Conservation (phyloP, 2,329 filamentous ascomycete species). For the Cladosporium velox region DNA sequence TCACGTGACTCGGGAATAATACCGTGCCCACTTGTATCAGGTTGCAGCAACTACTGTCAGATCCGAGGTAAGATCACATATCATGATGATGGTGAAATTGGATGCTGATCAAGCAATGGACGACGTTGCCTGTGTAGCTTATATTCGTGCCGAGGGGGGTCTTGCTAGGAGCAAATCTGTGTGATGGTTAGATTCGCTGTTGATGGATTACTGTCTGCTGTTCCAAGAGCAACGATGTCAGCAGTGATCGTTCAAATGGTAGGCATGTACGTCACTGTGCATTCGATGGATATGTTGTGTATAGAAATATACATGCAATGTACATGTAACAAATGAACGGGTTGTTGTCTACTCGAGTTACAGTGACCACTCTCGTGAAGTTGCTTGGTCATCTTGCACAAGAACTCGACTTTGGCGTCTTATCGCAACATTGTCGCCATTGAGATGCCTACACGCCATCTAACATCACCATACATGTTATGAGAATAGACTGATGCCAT, state of each 20-base stretch:
- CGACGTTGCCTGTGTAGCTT: not conserved
- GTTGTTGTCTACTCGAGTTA: not conserved
- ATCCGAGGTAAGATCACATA: not conserved
- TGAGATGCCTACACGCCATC: not conserved
- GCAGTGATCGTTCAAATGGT: not conserved
- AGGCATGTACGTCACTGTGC: not conserved
- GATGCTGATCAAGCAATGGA: not conserved
- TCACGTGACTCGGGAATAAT: not conserved
- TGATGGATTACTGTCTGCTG: not conserved
- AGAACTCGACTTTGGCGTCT: not conserved
- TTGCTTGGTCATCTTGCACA: not conserved
- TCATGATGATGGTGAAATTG: not conserved
- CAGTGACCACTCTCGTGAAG: not conserved
- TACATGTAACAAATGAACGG: too few relatives aligned
- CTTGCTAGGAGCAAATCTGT: not conserved
- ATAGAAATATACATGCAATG: too few relatives aligned
- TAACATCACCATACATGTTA: not conserved
- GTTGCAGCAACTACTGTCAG: not conserved
- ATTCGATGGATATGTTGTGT: too few relatives aligned
- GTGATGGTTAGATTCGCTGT: not conserved
- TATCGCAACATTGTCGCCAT: not conserved
- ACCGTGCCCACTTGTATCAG: not conserved
- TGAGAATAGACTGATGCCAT: not conserved
- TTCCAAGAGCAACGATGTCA: not conserved
- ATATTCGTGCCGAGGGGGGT: not conserved